Percentiles rank a stretch among this genome's conserved stretches.
phyloP scores from a whole-genome alignment of 2,329 filamentous ascomycete species.

The Xylariaceae sp. region DNA sequence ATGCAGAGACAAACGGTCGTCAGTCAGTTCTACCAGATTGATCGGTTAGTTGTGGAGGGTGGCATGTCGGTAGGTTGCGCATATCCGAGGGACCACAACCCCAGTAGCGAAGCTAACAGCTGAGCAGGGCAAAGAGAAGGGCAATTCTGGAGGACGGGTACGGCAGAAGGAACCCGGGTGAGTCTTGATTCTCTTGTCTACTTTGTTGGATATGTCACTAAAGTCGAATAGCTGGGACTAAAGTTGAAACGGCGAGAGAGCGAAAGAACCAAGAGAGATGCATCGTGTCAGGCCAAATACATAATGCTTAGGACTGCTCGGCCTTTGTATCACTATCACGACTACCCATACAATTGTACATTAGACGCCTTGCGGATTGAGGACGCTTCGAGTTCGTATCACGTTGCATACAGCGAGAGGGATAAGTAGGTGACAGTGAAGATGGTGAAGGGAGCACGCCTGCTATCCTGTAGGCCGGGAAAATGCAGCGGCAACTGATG shows the following conservation, averaged over 20 bases:
- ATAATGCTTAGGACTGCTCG: not conserved
- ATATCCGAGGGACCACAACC: not conserved
- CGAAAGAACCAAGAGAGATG: not conserved
- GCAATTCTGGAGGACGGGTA: slow-evolving; percentile 62
- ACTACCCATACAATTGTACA: slow-evolving; percentile 16
- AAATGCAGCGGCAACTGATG: not conserved
- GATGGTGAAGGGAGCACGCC: not conserved
- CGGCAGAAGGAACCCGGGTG: slow-evolving; percentile 80
- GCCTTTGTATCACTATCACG: slow-evolving; percentile 21
- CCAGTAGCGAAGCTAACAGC: slow-evolving; percentile 5
- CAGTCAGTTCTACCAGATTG: slow-evolving; percentile 91
- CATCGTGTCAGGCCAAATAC: not conserved
- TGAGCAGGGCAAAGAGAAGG: slow-evolving; percentile 65
- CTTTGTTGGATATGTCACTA: not conserved
- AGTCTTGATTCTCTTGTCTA: slow-evolving; percentile 29
- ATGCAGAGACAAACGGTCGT: slow-evolving; percentile 87
- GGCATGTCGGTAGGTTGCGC: slow-evolving; percentile 66
- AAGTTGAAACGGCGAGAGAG: slow-evolving; percentile 8
- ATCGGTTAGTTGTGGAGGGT: slow-evolving; percentile 88
- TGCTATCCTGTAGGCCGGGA: not conserved
- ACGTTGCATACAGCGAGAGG: slow-evolving; percentile 8
- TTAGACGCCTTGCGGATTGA: slow-evolving; percentile 7
- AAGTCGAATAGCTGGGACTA: slow-evolving; percentile 30
- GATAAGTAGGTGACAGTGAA: slow-evolving; percentile 3
- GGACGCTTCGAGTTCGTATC: slow-evolving; percentile 1